Percentiles rank a stretch among this genome's conserved stretches.
phyloP scores from a whole-genome alignment of 305 asterid species.

The Coffea humblotiana region DNA sequence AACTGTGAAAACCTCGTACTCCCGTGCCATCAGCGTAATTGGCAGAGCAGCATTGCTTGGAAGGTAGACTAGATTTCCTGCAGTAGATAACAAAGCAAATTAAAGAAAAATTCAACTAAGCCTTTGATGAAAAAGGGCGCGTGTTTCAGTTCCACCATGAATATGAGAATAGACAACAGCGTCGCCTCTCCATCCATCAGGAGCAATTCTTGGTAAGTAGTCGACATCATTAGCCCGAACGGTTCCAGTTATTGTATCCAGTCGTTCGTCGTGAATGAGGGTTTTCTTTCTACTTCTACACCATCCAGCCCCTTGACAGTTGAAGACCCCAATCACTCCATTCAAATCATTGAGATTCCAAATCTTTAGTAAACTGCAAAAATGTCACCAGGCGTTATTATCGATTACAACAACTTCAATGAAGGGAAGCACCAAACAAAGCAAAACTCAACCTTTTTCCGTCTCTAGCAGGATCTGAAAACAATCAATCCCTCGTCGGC shows the following conservation, averaged over 20 bases:
- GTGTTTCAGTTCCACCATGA: constrained; percentile 35
- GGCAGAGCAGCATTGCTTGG: constrained; percentile 62
- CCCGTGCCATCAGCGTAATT: constrained; percentile 59
- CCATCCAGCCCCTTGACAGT: constrained; percentile 99
- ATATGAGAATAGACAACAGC: constrained; percentile 63
- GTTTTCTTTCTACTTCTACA: constrained; percentile 66
- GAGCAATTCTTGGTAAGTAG: constrained; percentile 67
- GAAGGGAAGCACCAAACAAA: background rate
- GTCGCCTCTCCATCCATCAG: constrained; percentile 65
- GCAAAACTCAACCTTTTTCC: constrained; percentile 52
- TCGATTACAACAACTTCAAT: background rate
- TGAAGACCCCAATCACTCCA: constrained; percentile 77
- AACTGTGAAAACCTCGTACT: constrained; percentile 71
- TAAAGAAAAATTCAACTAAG: background rate
- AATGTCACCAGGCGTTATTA: constrained; percentile 2
- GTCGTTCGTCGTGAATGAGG: constrained; percentile 72
- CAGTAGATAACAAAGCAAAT: background rate
- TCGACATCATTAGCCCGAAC: constrained; percentile 66
- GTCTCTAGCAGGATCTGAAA: constrained; percentile 91
- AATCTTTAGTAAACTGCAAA: constrained; percentile 70
- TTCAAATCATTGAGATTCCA: constrained; percentile 80
- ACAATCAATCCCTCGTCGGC: constrained; percentile 88
- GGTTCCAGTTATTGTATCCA: constrained; percentile 62
- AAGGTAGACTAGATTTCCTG: constrained; percentile 75
- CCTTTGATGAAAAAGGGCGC: background rate